Base-by-base conservation (phyloP, 2,329 filamentous ascomycete genomes). In the Ramularia endophylla region DNA sequence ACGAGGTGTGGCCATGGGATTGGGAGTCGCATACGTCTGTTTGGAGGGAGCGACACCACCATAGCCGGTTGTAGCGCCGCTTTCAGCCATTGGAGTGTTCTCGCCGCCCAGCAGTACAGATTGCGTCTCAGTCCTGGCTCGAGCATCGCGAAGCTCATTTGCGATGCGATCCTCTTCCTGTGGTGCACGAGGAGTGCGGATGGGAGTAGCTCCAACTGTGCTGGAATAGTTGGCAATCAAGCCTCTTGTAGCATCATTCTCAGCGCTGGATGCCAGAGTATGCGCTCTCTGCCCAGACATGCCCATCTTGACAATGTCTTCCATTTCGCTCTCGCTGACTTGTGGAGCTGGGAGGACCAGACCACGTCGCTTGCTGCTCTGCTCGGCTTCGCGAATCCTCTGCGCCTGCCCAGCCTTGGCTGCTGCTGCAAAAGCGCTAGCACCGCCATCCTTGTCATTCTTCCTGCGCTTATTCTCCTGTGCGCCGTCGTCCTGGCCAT, bases 251-350 rank as follows among this genome's bases (percentile, higher is more conserved):
- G 86, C 80, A 59, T 87, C 80, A 50, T 89, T 94, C 45, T 95
- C 87, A 61, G 85, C 85, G 39, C 81, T 80, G 32, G 78, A 78
- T 4, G 86, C 87, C 61, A 85, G 72, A 48, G 75, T 70, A 56
- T 81, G 88, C 31, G 92, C 92, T 38, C 83, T 81, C 59, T 95
- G 88, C 27, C 90, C 92, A 46, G 88, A 79, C 77, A 94, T 85
- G 32, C 92, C 90, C 88, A 97, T 94, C 71, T 98, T 98, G 51
- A 98, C 87, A 58, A 98, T 97, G 53, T 95, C 89, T 60, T 98
- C 92, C 44, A 98, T 72, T 66, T 98, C 92, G 31, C 80, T 77
- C 58, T 98, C 92, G 63, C 86, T 83, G 55, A 98, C 87, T 66
- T 98, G 92, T 7, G 92, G 92, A 17, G 85, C 73, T 7, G 92